Evolutionary conservation across 345 rosid species (phyloP).

Genomic region (Draba incana): DNA sequence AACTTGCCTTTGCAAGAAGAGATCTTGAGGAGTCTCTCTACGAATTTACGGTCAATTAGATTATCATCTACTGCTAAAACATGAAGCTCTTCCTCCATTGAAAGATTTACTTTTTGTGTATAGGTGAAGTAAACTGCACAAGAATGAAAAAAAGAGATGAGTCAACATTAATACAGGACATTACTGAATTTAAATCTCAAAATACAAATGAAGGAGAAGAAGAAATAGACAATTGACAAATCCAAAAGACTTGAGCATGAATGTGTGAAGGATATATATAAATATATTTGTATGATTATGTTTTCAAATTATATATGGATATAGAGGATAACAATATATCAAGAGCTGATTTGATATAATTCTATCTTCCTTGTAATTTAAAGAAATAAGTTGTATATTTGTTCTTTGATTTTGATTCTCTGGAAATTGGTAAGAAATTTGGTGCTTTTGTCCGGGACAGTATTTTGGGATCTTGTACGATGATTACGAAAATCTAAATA

Average conservation of each 20-base stretch:
- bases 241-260: slow-evolving; percentile 14
- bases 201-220: slow-evolving; percentile 26
- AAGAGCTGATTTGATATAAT: slow-evolving; percentile 40
- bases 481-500: slow-evolving; percentile 34
- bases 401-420: slow-evolving; percentile 20
- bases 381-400: slow-evolving; percentile 21
- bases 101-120: background rate
- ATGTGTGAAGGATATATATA: slow-evolving; percentile 17
- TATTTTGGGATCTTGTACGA: slow-evolving; percentile 32
- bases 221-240: slow-evolving; percentile 13
- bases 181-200: background rate
- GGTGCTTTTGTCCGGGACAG: slow-evolving; percentile 39
- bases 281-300: slow-evolving; percentile 12
- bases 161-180: background rate
- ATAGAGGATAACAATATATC: slow-evolving; percentile 34
- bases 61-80: slow-evolving; percentile 90
- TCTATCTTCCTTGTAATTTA: slow-evolving; percentile 24
- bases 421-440: slow-evolving; percentile 41
- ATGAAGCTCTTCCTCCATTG: slow-evolving; percentile 53
- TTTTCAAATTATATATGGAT: slow-evolving; percentile 32
- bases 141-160: background rate
- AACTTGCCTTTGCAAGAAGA: slow-evolving; percentile 71
- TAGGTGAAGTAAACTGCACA: slow-evolving; percentile 1
- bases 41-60: slow-evolving; percentile 66
- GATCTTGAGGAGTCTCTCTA: slow-evolving; percentile 65